Conservation (phyloP, 2,329 filamentous ascomycete species). For the Aspergillus udagawae region DNA sequence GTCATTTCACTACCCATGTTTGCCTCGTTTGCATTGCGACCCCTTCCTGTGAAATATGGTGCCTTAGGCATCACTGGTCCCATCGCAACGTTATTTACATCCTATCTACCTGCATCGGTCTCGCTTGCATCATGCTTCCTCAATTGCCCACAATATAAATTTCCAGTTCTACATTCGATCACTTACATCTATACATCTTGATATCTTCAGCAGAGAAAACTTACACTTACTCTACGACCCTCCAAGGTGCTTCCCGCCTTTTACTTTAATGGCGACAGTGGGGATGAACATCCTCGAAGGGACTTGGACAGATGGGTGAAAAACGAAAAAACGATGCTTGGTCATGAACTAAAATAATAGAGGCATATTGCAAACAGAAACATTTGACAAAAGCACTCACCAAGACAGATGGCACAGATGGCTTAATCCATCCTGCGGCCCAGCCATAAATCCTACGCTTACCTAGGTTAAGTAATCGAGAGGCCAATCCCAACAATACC, state of each 20-base stretch:
- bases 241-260: not conserved
- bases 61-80: not conserved
- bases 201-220: not conserved
- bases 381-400: not conserved
- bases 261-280: not conserved
- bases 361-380: not conserved
- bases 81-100: not conserved
- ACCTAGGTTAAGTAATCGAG: not conserved
- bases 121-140: not conserved
- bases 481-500: not conserved
- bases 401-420: not conserved
- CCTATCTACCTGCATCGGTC: not conserved
- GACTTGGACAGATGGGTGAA: not conserved
- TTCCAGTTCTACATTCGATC: not conserved
- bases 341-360: not conserved
- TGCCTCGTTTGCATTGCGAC: constrained; percentile 14
- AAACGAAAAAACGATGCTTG: not conserved
- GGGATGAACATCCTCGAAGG: not conserved
- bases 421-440: not conserved
- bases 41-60: not conserved
- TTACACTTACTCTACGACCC: not conserved
- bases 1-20: constrained; percentile 4
- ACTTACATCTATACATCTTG: not conserved
- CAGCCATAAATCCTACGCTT: not conserved
- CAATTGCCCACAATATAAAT: not conserved